Conservation (phyloP, 2,329 filamentous ascomycete genomes). For the Fusarium buxicola region DNA sequence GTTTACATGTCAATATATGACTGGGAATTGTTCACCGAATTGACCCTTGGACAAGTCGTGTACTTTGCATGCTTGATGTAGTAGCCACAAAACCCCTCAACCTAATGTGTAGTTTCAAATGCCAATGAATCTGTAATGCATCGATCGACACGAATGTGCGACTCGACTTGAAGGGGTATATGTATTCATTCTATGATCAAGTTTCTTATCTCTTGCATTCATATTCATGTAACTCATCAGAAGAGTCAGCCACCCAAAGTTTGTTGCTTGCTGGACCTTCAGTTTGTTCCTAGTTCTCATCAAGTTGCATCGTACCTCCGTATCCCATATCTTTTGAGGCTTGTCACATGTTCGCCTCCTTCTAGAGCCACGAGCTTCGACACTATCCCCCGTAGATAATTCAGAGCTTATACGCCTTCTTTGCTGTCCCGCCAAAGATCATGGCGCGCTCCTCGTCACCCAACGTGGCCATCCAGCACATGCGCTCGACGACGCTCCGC, state of each 20-base stretch:
- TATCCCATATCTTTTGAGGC: not conserved
- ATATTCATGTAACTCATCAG: slow-evolving; percentile 8
- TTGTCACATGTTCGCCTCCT: not conserved
- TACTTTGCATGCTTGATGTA: not conserved
- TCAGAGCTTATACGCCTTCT: slow-evolving; percentile 73
- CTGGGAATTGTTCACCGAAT: slow-evolving; percentile 25
- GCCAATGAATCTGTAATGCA: no score
- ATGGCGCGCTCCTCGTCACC: slow-evolving; percentile 69
- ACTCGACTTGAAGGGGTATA: slow-evolving; percentile 12
- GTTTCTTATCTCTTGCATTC: slow-evolving; percentile 12
- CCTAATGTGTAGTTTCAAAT: no score
- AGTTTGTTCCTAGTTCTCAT: not conserved
- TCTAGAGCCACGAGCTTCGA: not conserved
- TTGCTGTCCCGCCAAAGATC: slow-evolving; percentile 80
- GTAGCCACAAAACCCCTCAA: no score
- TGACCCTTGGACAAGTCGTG: slow-evolving; percentile 14
- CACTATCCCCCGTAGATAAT: not conserved
- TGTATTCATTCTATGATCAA: slow-evolving; percentile 15
- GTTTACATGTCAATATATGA: slow-evolving; percentile 21
- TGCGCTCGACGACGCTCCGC: slow-evolving; percentile 75
- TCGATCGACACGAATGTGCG: not conserved
- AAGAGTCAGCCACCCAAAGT: not conserved
- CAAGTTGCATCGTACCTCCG: not conserved
- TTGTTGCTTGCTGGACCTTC: not conserved
- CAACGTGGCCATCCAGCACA: slow-evolving; percentile 73